Base-by-base conservation (phyloP, 2,329 filamentous ascomycete genomes). In the Cryphonectria nitschkei region DNA sequence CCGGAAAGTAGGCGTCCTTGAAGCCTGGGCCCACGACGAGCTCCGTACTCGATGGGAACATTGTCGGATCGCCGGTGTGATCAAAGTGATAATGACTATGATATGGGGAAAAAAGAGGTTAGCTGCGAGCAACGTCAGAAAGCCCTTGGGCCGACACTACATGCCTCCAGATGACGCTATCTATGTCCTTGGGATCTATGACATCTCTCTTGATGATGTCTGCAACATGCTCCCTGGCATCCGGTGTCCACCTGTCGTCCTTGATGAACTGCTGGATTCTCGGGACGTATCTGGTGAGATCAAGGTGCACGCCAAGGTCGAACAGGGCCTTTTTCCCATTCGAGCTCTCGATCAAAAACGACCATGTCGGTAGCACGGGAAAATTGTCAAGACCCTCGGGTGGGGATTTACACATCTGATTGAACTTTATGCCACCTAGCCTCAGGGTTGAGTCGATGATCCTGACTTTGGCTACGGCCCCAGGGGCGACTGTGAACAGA, bases 21-120 rank as follows among this genome's bases (percentile, higher is more conserved):
- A 77, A 75, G 7, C 75, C 76, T 1, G 75, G 75, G 13, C 75
- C 76, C 22, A 77, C 75, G 19, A 77, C 71, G 19, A 77, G 63
- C 29, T 75, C 74, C 7, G 71, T 73, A 19, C 72, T 71, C 0
- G 54, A 37, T 14, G 76, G 76, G 46, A 77, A 77, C 5, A 67
- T 70, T 6, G 64, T 39, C 6, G 70, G 67, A 65, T 75, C 74
- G 39, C 76, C 76, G 26, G 70, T 72, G 67, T 77, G 76, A 46
- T 76, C 76, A 67, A 70, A 77, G 61, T 76, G 76, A 52, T 70
- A 73, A 68, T 77, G 76, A 56, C 75, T 75, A 56, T 41, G 64
- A 7, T n/a, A 50, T 11, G 46, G 19, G 22, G 19, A 63, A 67
- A 16, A 70, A 19, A 39, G 37, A 39, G 37, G 32, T 68, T 16